Conservation (phyloP, 2,329 filamentous ascomycete species). For the Verticillium albo-atrum region DNA sequence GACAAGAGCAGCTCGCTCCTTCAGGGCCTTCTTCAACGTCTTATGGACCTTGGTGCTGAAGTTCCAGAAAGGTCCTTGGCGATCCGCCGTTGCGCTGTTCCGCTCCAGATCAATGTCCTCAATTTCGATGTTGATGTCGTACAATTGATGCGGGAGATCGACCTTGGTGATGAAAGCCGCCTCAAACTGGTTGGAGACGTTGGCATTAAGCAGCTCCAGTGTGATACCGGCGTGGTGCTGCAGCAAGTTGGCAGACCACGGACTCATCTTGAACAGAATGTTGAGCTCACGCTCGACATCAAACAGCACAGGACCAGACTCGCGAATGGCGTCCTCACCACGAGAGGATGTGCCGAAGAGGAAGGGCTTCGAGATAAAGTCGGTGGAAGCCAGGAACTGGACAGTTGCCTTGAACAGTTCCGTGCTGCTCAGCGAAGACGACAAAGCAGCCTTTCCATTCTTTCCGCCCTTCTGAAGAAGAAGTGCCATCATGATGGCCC, state of each 20-base stretch:
- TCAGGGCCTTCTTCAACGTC: conserved; percentile 66
- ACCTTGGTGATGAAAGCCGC: conserved; percentile 71
- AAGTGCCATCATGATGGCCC: conserved; percentile 74
- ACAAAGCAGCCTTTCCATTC: conserved; percentile 67
- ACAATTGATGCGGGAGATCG: conserved; percentile 50
- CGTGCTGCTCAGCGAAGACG: conserved; percentile 78
- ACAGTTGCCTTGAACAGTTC: conserved; percentile 92
- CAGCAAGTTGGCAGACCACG: conserved; percentile 74
- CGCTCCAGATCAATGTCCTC: conserved; percentile 23
- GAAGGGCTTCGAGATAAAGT: conserved; percentile 65
- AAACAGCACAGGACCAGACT: conserved; percentile 65
- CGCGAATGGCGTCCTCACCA: conserved; percentile 34
- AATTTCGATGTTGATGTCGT: conserved; percentile 42
- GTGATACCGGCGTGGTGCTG: conserved; percentile 72
- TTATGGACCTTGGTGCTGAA: conserved; percentile 57
- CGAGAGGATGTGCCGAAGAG: conserved; percentile 41
- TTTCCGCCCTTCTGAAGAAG: conserved; percentile 73
- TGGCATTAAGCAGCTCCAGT: conserved; percentile 69
- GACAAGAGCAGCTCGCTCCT: conserved; percentile 68
- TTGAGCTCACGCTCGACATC: conserved; percentile 74
- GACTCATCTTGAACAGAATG: conserved; percentile 82
- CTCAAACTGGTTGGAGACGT: conserved; percentile 74
- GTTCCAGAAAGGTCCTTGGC: conserved; percentile 36
- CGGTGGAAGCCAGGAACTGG: conserved; percentile 75
- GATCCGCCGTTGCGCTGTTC: conserved; percentile 26